Percentiles rank a stretch among this genome's conserved stretches.
These are phyloP conservation scores for Hippophae tibetana DNA, from an alignment of 306 rosid species.

Conservation along the genomic window DNA sequence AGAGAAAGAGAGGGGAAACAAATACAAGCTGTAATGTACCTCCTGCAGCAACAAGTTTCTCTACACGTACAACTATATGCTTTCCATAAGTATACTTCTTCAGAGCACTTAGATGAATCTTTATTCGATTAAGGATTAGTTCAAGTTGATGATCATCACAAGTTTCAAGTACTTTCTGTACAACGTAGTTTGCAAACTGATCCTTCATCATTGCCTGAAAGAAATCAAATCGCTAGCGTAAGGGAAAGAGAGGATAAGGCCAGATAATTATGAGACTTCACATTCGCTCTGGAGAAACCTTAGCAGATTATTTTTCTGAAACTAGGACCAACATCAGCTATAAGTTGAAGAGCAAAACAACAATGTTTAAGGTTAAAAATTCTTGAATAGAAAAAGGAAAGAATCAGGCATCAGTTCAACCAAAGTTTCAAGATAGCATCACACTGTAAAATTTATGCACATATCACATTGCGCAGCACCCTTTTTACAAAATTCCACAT, in stretches of 20 bases:
- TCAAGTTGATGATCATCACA: conserved; percentile 60
- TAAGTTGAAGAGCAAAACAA: too few species aligned
- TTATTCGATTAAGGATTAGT: conserved; percentile 46
- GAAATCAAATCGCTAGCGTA: neutral
- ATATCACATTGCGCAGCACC: too few species aligned
- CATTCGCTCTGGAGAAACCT: too few species aligned
- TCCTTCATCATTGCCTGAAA: conserved; percentile 55
- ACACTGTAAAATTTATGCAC: too few species aligned
- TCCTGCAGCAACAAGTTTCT: conserved; percentile 59
- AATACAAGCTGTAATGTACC: conserved; percentile 14
- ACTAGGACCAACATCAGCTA: too few species aligned
- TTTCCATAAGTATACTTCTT: conserved; percentile 62
- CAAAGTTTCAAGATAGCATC: too few species aligned
- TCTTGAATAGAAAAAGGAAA: too few species aligned
- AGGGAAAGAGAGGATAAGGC: neutral
- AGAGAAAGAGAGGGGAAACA: conserved; percentile 2
- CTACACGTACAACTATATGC: conserved; percentile 59
- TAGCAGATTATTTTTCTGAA: too few species aligned
- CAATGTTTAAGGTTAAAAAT: too few species aligned
- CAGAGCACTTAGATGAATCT: conserved; percentile 54
- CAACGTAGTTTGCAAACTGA: conserved; percentile 57
- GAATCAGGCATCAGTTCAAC: too few species aligned
- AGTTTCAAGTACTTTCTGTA: conserved; percentile 56
- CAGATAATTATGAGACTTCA: neutral
- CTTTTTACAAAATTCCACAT: too few species aligned